These are phyloP conservation scores for Batkoa obscura DNA, from an alignment of 371 early-diverging fungal species.

Conservation along the genomic window DNA sequence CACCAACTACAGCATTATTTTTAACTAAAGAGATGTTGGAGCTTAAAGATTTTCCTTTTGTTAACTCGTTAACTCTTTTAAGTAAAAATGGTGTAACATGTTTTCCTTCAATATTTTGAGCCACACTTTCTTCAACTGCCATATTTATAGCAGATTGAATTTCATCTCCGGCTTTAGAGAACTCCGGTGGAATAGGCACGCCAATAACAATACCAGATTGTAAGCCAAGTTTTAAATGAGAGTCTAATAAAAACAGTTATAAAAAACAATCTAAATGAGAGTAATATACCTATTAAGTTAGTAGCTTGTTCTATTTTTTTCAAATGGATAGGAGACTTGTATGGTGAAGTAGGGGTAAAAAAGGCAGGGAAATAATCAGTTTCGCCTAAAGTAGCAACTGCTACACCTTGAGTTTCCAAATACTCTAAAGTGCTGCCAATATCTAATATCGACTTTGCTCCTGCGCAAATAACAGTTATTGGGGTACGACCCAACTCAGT, in stretches of 20 bases:
- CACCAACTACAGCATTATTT: constrained; percentile 5
- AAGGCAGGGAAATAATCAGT: constrained; percentile 69
- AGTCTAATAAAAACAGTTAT: no score
- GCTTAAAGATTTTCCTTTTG: constrained; percentile 53
- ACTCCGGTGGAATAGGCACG: constrained; percentile 61
- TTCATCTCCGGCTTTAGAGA: constrained; percentile 46
- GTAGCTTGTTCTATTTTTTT: neutral
- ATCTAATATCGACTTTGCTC: constrained; percentile 84
- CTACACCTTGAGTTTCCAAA: constrained; percentile 85
- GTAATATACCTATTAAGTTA: no score
- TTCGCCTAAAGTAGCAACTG: constrained; percentile 55
- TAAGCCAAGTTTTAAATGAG: constrained; percentile 28
- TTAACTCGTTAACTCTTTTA: constrained; percentile 54
- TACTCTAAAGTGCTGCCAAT: constrained; percentile 76
- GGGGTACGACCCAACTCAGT: constrained; percentile 79
- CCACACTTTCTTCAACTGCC: constrained; percentile 49
- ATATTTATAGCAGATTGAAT: neutral
- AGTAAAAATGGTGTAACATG: constrained; percentile 82
- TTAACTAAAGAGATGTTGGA: constrained; percentile 31
- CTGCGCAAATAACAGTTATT: constrained; percentile 83
- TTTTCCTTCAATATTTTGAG: constrained; percentile 47
- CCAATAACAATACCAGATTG: constrained; percentile 70
- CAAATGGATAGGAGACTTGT: constrained; percentile 18
- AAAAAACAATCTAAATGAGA: no score
- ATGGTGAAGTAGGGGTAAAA: constrained; percentile 58